A percentile compares a stretch with the other conserved stretches of the same genome.
Conservation (phyloP, 2,329 filamentous ascomycete genomes). For the Coleophoma cylindrospora region DNA sequence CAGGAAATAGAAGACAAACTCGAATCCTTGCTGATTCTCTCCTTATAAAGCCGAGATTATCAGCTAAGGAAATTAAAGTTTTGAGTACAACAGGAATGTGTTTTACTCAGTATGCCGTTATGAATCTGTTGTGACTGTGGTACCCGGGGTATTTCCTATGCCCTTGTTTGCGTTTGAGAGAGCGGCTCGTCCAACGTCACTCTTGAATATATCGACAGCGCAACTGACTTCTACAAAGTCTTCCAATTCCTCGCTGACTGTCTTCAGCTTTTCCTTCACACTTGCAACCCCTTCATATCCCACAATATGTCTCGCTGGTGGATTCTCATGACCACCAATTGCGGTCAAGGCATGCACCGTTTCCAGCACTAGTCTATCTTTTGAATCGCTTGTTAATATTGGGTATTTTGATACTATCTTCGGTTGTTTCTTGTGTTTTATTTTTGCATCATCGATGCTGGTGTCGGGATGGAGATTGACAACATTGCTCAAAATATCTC, state of each 20-base stretch:
- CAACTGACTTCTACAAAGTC: conserved; percentile 88
- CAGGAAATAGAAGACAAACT: too few relatives aligned
- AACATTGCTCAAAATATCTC: conserved; percentile 77
- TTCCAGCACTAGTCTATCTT: conserved; percentile 74
- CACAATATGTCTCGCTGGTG: conserved; percentile 89
- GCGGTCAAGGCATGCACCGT: conserved; percentile 88
- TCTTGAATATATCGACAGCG: conserved; percentile 27
- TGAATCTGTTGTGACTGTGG: not conserved
- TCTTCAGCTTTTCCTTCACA: conserved; percentile 95
- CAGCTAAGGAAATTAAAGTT: too few relatives aligned
- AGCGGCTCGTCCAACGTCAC: conserved; percentile 22
- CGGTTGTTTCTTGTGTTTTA: conserved; percentile 9
- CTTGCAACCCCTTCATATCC: conserved; percentile 81
- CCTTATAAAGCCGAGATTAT: too few relatives aligned
- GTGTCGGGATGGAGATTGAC: conserved; percentile 71
- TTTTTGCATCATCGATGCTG: conserved; percentile 28
- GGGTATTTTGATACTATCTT: conserved; percentile 65
- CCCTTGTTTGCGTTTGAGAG: conserved; percentile 10
- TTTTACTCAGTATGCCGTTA: not conserved
- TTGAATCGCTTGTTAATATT: conserved; percentile 60
- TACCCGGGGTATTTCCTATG: too few relatives aligned
- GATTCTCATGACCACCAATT: conserved; percentile 94
- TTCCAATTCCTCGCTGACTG: conserved; percentile 91
- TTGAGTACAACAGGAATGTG: not conserved
- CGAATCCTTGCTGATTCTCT: too few relatives aligned